phyloP scores from a whole-genome alignment of 176 grass and related monocot genomes.

The Aegilops longissima region DNA sequence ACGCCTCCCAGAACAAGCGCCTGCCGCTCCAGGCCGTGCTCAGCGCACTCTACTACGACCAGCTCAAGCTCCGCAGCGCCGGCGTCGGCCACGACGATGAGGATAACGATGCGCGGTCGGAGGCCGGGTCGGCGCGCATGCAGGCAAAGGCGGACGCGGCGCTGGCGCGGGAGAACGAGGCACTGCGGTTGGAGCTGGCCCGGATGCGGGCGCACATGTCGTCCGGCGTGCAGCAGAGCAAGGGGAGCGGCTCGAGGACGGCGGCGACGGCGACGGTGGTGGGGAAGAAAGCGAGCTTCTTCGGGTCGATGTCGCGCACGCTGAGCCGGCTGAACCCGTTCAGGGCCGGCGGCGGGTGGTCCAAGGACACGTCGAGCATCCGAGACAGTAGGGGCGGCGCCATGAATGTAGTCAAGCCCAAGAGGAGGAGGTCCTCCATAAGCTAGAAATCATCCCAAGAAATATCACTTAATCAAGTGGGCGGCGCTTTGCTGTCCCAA shows the following conservation, averaged over 20 bases:
- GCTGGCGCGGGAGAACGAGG: constrained; percentile 75
- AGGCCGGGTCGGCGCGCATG: not conserved
- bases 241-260: constrained; percentile 9
- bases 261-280: constrained; percentile 5
- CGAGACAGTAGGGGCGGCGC: not conserved
- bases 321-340: constrained; percentile 85
- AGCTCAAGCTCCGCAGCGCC: constrained; percentile 57
- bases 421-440: constrained; percentile 72
- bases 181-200: constrained; percentile 53
- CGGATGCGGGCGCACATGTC: constrained; percentile 62
- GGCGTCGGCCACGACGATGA: not conserved
- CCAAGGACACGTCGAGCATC: constrained; percentile 62
- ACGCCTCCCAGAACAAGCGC: constrained; percentile 81
- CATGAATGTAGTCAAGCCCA: constrained; percentile 40
- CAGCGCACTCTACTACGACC: constrained; percentile 77
- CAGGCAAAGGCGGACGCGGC: constrained; percentile 53
- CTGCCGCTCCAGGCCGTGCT: constrained; percentile 79
- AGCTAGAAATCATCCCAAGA: not conserved
- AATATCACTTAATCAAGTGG: too few species aligned
- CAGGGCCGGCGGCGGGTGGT: constrained; percentile 40
- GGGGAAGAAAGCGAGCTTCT: constrained; percentile 55
- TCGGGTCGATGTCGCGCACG: constrained; percentile 66
- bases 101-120: not conserved
- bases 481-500: too few species aligned
- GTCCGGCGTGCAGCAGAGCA: constrained; percentile 31